Evolutionary conservation across 768 basidiomycete species (phyloP).

Genomic region (Strobilomyces confusus): DNA sequence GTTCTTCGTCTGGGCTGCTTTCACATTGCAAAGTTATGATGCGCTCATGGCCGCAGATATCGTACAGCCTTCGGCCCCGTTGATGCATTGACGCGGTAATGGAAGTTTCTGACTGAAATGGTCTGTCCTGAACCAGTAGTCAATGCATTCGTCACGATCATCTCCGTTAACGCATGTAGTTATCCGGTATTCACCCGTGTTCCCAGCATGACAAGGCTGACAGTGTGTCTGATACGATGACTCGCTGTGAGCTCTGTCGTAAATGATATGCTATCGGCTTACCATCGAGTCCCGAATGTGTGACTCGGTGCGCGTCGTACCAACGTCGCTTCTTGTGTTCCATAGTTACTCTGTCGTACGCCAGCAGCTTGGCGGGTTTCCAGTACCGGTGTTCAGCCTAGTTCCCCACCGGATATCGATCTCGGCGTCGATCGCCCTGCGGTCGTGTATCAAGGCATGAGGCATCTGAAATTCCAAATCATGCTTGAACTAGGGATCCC

Average conservation of each 20-base stretch:
- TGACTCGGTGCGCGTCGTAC: background rate
- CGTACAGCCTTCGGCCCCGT: background rate
- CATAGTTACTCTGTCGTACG: background rate
- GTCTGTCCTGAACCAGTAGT: background rate
- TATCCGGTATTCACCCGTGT: background rate
- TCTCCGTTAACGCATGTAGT: background rate
- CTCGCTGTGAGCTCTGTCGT: no score
- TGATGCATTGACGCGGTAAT: background rate
- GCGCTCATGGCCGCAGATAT: background rate
- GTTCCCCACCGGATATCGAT: background rate
- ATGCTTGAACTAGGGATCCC: background rate
- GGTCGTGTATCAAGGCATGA: no score
- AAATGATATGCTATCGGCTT: background rate
- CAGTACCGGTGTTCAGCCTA: background rate
- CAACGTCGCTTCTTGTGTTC: background rate
- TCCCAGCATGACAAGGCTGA: background rate
- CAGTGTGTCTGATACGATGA: background rate
- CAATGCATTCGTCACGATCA: background rate
- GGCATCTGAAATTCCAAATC: background rate
- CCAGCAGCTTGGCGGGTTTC: background rate
- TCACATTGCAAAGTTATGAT: background rate
- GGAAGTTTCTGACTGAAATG: background rate
- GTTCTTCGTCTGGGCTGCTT: background rate
- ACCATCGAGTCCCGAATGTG: no score
- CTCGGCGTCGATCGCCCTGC: background rate